These are phyloP conservation scores for Paecilomyces sp. DNA, from an alignment of 2,329 filamentous ascomycete genomes.

Conservation along the genomic window DNA sequence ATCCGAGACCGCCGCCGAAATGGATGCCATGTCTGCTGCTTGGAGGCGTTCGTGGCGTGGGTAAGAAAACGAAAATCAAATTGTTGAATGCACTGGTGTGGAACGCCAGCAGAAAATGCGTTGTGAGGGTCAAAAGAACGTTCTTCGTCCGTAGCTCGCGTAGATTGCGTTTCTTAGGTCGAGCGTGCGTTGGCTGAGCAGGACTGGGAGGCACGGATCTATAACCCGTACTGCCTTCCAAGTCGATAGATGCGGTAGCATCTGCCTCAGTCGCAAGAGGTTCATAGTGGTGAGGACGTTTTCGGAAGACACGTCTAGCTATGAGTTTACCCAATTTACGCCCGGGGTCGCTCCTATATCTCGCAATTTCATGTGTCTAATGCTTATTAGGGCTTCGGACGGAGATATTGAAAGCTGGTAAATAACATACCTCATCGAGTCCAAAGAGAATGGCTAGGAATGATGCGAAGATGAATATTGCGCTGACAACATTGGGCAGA, in stretches of 20 bases:
- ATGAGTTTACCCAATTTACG: slow-evolving; percentile 30
- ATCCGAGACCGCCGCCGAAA: slow-evolving; percentile 68
- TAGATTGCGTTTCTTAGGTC: slow-evolving; percentile 39
- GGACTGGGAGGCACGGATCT: slow-evolving; percentile 21
- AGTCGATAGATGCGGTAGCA: slow-evolving; percentile 24
- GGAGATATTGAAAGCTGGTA: background rate
- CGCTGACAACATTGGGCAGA: slow-evolving; percentile 61
- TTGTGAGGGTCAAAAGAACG: slow-evolving; percentile 51
- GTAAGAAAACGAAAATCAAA: slow-evolving; percentile 70
- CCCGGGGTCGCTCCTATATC: slow-evolving; percentile 34
- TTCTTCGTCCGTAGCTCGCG: slow-evolving; percentile 48
- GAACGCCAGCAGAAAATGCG: slow-evolving; percentile 63
- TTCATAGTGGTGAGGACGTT: slow-evolving; percentile 23
- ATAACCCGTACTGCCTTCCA: slow-evolving; percentile 13
- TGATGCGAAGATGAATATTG: slow-evolving; percentile 51
- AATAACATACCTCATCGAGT: slow-evolving; percentile 53
- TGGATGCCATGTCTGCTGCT: slow-evolving; percentile 38
- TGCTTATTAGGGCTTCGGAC: background rate
- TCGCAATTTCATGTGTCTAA: slow-evolving; percentile 31
- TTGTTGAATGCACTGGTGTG: slow-evolving; percentile 71
- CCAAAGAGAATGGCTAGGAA: slow-evolving; percentile 53
- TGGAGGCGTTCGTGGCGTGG: slow-evolving; percentile 55
- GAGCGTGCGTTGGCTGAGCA: slow-evolving; percentile 14
- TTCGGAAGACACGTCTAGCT: slow-evolving; percentile 17
- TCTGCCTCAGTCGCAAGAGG: slow-evolving; percentile 20